phyloP scores from a whole-genome alignment of 2,329 filamentous ascomycete genomes.

The Cadophora malorum region DNA sequence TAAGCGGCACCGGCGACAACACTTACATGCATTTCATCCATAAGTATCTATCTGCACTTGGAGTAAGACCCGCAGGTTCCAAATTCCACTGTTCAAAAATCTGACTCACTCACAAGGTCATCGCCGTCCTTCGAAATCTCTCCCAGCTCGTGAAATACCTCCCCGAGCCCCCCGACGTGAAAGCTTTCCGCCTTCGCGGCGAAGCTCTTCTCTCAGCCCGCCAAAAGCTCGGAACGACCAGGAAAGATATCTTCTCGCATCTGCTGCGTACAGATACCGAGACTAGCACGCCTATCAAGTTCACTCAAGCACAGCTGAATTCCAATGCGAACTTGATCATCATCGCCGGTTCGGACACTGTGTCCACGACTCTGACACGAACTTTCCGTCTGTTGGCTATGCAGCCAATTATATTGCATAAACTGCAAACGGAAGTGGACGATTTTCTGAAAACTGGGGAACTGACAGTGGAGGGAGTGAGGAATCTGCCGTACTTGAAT shows the following conservation, averaged over 20 bases:
- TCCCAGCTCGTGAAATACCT: constrained; percentile 26
- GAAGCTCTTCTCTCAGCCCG: constrained; percentile 27
- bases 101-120: constrained; percentile 20
- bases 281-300: constrained; percentile 18
- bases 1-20: constrained; percentile 28
- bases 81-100: too few species aligned
- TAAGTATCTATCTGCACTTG: constrained; percentile 26
- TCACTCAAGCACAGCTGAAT: constrained; percentile 29
- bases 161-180: constrained; percentile 25
- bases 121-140: constrained; percentile 26
- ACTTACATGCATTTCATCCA: constrained; percentile 32
- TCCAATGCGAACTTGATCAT: constrained; percentile 32
- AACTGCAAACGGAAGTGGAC: constrained; percentile 31
- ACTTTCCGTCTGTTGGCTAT: constrained; percentile 20
- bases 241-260: constrained; percentile 32
- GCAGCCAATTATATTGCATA: constrained; percentile 20
- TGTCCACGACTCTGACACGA: constrained; percentile 22
- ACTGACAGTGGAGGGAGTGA: constrained; percentile 22
- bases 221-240: constrained; percentile 23
- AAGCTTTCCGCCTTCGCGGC: constrained; percentile 24
- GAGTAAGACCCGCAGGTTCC: too few species aligned
- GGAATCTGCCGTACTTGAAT: constrained; percentile 29
- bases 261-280: constrained; percentile 24
- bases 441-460: not conserved
- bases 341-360: constrained; percentile 29